These are phyloP conservation scores for Komagataella pseudopastoris DNA, from an alignment of 805 yeast species.

Conservation along the genomic window DNA sequence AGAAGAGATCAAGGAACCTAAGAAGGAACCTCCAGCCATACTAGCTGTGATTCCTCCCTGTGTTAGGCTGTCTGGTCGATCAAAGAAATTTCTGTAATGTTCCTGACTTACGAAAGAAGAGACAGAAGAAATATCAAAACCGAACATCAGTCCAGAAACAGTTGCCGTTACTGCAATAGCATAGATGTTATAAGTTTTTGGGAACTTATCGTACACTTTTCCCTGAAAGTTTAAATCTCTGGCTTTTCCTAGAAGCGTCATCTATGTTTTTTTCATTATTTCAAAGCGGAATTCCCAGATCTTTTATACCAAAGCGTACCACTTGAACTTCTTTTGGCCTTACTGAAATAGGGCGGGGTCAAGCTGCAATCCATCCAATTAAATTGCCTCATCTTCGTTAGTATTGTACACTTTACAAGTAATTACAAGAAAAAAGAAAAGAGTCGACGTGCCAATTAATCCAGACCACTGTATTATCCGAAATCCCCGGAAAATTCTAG, in stretches of 20 bases:
- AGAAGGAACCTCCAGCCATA: conserved; percentile 65
- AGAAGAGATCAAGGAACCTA: conserved; percentile 53
- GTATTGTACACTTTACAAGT: not conserved
- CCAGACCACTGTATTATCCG: not conserved
- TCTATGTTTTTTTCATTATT: too few species aligned
- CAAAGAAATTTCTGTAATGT: conserved; percentile 37
- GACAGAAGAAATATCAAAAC: conserved; percentile 71
- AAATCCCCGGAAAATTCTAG: not conserved
- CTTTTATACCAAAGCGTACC: not conserved
- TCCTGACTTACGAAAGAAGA: conserved; percentile 46
- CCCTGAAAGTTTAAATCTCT: not conserved
- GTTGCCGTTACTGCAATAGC: conserved; percentile 43
- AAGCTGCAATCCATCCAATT: not conserved
- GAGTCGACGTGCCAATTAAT: not conserved
- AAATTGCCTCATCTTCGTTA: not conserved
- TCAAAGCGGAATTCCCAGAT: not conserved
- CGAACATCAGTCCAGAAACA: conserved; percentile 61
- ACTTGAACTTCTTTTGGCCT: not conserved
- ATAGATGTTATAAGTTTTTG: conserved; percentile 41
- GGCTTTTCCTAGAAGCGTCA: not conserved
- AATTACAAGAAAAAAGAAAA: not conserved
- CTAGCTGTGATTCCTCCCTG: conserved; percentile 71
- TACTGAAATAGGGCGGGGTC: not conserved
- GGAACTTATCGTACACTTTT: conserved; percentile 3
- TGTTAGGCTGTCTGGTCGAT: conserved; percentile 34